These are phyloP conservation scores for Stachybotrys elegans DNA, from an alignment of 2,329 filamentous ascomycete species.

Conservation along the genomic window DNA sequence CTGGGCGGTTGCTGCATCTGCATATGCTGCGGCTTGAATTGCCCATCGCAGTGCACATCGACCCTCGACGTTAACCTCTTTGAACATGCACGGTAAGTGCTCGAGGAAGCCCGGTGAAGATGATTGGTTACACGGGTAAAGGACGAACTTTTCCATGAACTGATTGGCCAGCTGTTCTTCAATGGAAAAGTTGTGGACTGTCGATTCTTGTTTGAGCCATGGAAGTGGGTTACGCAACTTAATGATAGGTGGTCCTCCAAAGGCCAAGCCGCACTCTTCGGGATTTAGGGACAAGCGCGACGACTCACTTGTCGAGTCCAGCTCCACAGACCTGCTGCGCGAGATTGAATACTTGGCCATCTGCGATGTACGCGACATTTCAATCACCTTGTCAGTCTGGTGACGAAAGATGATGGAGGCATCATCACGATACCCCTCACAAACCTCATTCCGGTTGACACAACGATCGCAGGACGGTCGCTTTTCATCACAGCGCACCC, in stretches of 20 bases:
- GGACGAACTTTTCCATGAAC: conserved; percentile 33
- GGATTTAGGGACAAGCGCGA: neutral
- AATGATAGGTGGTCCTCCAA: neutral
- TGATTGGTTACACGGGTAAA: conserved; percentile 29
- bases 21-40: conserved; percentile 29
- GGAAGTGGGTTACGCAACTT: conserved; percentile 7
- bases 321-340: neutral
- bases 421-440: conserved; percentile 33
- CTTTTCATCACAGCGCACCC: conserved; percentile 27
- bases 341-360: too few species aligned
- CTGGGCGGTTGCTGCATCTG: conserved; percentile 23
- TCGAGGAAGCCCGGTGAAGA: conserved; percentile 33
- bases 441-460: conserved; percentile 28
- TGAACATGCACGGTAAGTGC: conserved; percentile 30
- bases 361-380: conserved; percentile 7
- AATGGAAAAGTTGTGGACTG: neutral
- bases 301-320: neutral
- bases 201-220: conserved; percentile 16
- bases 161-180: conserved; percentile 23
- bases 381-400: conserved; percentile 25
- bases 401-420: conserved; percentile 29
- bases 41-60: conserved; percentile 31
- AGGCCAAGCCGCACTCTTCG: neutral
- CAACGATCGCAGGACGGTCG: conserved; percentile 31
- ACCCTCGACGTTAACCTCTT: conserved; percentile 30